Base-by-base conservation (phyloP, 2,329 filamentous ascomycete genomes). In the Whalleya microplaca region DNA sequence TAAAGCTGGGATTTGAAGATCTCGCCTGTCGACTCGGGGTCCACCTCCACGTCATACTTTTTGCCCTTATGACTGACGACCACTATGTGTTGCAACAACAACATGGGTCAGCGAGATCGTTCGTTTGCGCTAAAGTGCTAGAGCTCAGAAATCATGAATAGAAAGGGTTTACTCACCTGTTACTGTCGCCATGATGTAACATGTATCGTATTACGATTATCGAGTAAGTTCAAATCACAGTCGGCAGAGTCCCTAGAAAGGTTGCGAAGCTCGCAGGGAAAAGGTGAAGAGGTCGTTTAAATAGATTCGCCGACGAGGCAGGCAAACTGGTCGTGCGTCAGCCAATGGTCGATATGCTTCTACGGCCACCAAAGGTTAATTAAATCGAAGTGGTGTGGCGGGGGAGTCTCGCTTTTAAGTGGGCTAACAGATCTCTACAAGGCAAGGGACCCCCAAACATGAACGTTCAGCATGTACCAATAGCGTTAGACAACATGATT, bases 1-100 rank as follows among this genome's bases (percentile, higher is more conserved):
- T 89, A 99, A 56, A 99, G 85, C 75, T 98, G 95, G 70, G 90
- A 91, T 75, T 98, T 99, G 80, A 99, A 92, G 55, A 90, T 91
- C 75, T 97, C 92, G 75, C 95, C 95, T 60, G 87, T 92, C 45
- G 91, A 88, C 21, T 84, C 81, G 43, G 90, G 83, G 72, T 98
- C 94, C 69, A 99, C 85, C 60, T 98, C 94, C 73, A 99, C 85
- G 71, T 98, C 88, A 79, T 98, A 90, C 73, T 93, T 94, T 75
- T 95, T 97, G 78, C 94, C 94, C 72, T 92, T 88, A 74, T 99
- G 94, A 77, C 96, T 98, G 66, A 99, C 89, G 72, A 92, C 82
- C 66, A 99, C 93, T 96, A 63, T n/a, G n/a, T n/a, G n/a, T 12
- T 41, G 50, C 21, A 4, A 21, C 37, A 18, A 27, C 14, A 12